A percentile compares a stretch with the other conserved stretches of the same genome.
phyloP scores from a whole-genome alignment of 192 early-diverging fungal species.

The Dissophora ornata region DNA sequence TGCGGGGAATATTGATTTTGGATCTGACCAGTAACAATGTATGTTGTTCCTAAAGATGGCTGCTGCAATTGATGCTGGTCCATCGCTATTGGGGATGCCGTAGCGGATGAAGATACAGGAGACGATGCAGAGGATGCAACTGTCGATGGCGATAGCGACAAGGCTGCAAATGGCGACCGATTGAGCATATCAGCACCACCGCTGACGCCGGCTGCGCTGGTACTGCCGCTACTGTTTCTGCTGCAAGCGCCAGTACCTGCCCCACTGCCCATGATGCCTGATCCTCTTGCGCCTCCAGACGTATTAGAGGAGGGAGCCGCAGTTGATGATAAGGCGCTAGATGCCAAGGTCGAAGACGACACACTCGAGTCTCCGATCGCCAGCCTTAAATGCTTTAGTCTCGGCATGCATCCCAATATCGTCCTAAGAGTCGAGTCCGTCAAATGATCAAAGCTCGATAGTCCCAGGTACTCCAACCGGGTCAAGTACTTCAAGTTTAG shows the following conservation, averaged over 20 bases:
- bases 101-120: not conserved
- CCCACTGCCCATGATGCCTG: not conserved
- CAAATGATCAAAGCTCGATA: conserved; percentile 52
- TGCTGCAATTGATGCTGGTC: not conserved
- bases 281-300: not conserved
- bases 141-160: conserved; percentile 10
- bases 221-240: not conserved
- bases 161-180: conserved; percentile 22
- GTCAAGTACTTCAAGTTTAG: conserved; percentile 42
- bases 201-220: no score
- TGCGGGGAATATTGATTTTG: conserved; percentile 4
- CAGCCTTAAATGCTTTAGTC: conserved; percentile 32
- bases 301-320: not conserved
- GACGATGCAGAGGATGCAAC: conserved; percentile 7
- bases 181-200: not conserved
- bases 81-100: not conserved
- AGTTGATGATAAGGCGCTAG: not conserved
- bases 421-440: conserved; percentile 46
- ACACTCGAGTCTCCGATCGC: conserved; percentile 39
- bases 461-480: conserved; percentile 37
- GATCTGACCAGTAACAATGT: conserved; percentile 21
- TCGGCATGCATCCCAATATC: conserved; percentile 46
- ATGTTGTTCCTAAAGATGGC: not conserved
- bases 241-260: not conserved
- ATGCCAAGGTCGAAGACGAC: conserved; percentile 2